A percentile compares a stretch with the other conserved stretches of the same genome.
phyloP scores from a whole-genome alignment of 768 basidiomycete species.

The Termitomyces sp. region DNA sequence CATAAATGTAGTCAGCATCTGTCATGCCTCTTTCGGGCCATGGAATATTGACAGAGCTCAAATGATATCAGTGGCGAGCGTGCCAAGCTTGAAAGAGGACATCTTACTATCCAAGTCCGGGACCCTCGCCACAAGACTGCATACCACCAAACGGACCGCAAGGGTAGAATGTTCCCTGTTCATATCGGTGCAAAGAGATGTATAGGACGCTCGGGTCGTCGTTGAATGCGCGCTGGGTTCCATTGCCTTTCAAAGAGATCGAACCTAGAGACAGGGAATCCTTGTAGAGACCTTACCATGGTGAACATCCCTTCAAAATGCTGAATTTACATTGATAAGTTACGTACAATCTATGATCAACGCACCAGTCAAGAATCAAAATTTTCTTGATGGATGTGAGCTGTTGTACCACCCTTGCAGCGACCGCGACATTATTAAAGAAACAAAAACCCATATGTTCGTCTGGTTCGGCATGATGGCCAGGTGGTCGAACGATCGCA shows the following conservation, averaged over 20 bases:
- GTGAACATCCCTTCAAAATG: slow-evolving; percentile 69
- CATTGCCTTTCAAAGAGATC: slow-evolving; percentile 69
- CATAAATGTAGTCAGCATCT: slow-evolving; percentile 95
- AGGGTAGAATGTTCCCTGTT: slow-evolving; percentile 89
- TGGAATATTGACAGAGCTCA: slow-evolving; percentile 91
- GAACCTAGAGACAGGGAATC: not conserved
- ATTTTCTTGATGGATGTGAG: slow-evolving; percentile 71
- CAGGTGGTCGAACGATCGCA: slow-evolving; percentile 95
- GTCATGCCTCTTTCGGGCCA: slow-evolving; percentile 89
- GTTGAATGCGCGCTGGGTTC: slow-evolving; percentile 94
- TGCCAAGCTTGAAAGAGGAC: slow-evolving; percentile 3
- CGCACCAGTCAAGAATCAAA: slow-evolving; percentile 93
- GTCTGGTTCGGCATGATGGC: slow-evolving; percentile 97
- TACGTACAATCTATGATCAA: slow-evolving; percentile 11
- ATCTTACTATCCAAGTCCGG: slow-evolving; percentile 82
- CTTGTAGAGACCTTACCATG: slow-evolving; percentile 49
- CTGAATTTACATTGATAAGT: not conserved
- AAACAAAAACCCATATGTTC: slow-evolving; percentile 99
- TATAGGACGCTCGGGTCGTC: slow-evolving; percentile 91
- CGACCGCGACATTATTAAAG: slow-evolving; percentile 97
- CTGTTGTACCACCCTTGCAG: slow-evolving; percentile 76
- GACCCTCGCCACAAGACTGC: slow-evolving; percentile 81
- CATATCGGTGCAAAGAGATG: slow-evolving; percentile 93
- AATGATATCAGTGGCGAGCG: slow-evolving; percentile 6
- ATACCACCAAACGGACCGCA: slow-evolving; percentile 87